Conservation (phyloP, 805 yeast species). For the Brettanomyces custersianus region DNA sequence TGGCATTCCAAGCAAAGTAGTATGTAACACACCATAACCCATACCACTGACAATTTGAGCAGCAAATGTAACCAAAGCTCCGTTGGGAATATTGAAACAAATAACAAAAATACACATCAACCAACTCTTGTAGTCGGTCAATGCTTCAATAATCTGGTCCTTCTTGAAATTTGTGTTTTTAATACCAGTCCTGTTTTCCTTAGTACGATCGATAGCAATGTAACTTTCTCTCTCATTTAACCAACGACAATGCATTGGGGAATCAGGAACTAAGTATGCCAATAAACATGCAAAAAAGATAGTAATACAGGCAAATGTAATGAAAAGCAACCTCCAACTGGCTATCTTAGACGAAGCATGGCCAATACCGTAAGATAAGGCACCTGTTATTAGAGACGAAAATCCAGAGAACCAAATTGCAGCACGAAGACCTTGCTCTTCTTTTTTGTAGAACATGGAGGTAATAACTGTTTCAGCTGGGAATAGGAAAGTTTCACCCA, state of each 20-base stretch:
- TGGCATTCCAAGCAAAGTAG: slow-evolving; percentile 19
- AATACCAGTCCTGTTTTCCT: slow-evolving; percentile 35
- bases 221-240: slow-evolving; percentile 29
- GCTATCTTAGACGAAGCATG: slow-evolving; percentile 29
- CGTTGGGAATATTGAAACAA: slow-evolving; percentile 44
- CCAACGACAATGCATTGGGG: too few species aligned
- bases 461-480: slow-evolving; percentile 51
- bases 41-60: slow-evolving; percentile 35
- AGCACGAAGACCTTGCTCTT: slow-evolving; percentile 29
- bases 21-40: slow-evolving; percentile 19
- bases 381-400: slow-evolving; percentile 37
- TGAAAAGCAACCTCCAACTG: slow-evolving; percentile 52
- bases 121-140: slow-evolving; percentile 29
- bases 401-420: slow-evolving; percentile 35
- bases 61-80: too few species aligned
- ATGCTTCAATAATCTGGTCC: slow-evolving; percentile 35
- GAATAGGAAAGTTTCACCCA: slow-evolving; percentile 42
- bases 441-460: slow-evolving; percentile 45
- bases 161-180: slow-evolving; percentile 30
- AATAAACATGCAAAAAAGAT: slow-evolving; percentile 9
- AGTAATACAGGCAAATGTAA: too few species aligned
- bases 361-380: slow-evolving; percentile 44
- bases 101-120: slow-evolving; percentile 24
- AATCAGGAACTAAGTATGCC: slow-evolving; percentile 27
- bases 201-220: slow-evolving; percentile 19